Evolutionary conservation across 2,329 filamentous ascomycete species (phyloP).

Genomic region (Helotiales sp.): DNA sequence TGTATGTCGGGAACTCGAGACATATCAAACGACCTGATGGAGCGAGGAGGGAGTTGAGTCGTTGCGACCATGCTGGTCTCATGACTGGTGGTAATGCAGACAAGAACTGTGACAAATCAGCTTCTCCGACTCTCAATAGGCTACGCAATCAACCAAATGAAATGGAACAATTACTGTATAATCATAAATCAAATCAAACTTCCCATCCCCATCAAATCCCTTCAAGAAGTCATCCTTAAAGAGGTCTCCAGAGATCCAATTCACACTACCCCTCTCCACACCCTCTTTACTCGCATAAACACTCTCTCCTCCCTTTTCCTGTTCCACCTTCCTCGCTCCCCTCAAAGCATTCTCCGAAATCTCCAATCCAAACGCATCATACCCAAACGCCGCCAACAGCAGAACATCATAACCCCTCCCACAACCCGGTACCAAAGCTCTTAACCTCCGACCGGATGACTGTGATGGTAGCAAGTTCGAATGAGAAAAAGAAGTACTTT

Average conservation of each 20-base stretch:
- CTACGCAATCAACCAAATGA: no score
- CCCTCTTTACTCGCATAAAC: conserved; percentile 45
- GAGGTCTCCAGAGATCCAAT: conserved; percentile 65
- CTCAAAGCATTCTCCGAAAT: conserved; percentile 22
- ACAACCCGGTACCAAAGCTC: conserved; percentile 78
- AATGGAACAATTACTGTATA: conserved; percentile 52
- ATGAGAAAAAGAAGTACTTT: conserved; percentile 37
- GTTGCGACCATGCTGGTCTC: conserved; percentile 53
- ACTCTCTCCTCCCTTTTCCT: conserved; percentile 36
- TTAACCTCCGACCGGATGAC: conserved; percentile 32
- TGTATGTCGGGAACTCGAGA: conserved; percentile 78
- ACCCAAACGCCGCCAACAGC: conserved; percentile 72
- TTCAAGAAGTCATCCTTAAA: conserved; percentile 60
- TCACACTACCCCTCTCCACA: conserved; percentile 49
- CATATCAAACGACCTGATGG: conserved; percentile 55
- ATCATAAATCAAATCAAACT: conserved; percentile 67
- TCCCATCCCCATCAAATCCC: conserved; percentile 39
- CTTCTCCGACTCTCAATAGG: background rate
- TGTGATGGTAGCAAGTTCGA: conserved; percentile 42
- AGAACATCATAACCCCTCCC: conserved; percentile 81
- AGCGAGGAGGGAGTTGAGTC: conserved; percentile 51
- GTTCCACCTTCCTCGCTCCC: conserved; percentile 15
- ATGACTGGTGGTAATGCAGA: conserved; percentile 58
- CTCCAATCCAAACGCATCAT: conserved; percentile 76
- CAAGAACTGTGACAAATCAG: conserved; percentile 50